Evolutionary conservation across 257 asterid genomes (phyloP), one percentile per base, ranked within the genome.

Genomic region (Lavandula angustifolia): DNA sequence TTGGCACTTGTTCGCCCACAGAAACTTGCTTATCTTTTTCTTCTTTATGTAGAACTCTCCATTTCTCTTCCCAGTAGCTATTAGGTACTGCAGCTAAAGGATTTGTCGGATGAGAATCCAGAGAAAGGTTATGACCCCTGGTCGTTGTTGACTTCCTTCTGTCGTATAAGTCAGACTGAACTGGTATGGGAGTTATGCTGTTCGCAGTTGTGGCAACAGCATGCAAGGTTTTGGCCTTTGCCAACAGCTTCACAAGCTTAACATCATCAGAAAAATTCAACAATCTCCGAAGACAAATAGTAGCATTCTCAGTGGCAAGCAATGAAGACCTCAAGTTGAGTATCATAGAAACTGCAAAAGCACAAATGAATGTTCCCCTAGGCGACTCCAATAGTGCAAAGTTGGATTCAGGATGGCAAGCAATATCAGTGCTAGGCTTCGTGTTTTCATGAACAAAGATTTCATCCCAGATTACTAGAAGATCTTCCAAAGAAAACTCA

Each of bases 51-150:
- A 88, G 14, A 75, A 78, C 89, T 71, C 91, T 83, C 96, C 98
- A 91, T 54, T 85, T 84, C 73, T 88, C 98, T 73, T 91, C 98
- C 98, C 98, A 91, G 79, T 91, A 91, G 82, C 89, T 86, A 52
- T 84, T 87, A 18, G 84, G 89, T 37, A 83, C 80, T 54, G 70
- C 70, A 62, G 37, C 77, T 66, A 76, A 63, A 17, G 91, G 94
- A 70, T 83, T 81, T 69, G 70, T 74, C 8, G 88, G 89, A 73
- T 91, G 81, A 47, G 70, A 73, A 79, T 84, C 96, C 12, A 81
- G 33, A 3, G 91, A 79, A 69, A 75, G 82, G 66, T 83, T 84
- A 73, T 87, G 96, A 35, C 85, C 86, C 65, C 96, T 78, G 46
- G 63, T 47, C 59, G 49, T 48, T 16, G 53, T 67, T 7, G 87